Conservation (phyloP, 2,329 filamentous ascomycete species). For the Microcyclosporella mali region DNA sequence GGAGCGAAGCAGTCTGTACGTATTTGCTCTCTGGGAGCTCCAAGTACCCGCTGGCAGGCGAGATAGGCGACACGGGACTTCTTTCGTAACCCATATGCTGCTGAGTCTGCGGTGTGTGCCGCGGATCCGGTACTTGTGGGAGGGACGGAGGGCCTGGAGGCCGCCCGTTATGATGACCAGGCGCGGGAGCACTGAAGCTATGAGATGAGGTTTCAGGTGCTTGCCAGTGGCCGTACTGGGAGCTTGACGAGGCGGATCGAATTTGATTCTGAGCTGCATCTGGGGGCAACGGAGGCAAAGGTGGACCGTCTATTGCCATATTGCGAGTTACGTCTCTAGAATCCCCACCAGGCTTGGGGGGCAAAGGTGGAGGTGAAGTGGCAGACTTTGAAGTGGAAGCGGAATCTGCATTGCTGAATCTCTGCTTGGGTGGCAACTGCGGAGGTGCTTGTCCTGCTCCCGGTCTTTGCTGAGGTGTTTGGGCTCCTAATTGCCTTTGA, state of each 20-base stretch:
- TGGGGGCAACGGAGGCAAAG: slow-evolving; percentile 32
- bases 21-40: slow-evolving; percentile 18
- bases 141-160: slow-evolving; percentile 8
- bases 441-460: slow-evolving; percentile 29
- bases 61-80: slow-evolving; percentile 30
- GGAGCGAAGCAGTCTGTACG: slow-evolving; percentile 26
- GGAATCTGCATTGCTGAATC: slow-evolving; percentile 6
- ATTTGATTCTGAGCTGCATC: slow-evolving; percentile 12
- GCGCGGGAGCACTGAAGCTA: slow-evolving; percentile 1
- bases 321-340: slow-evolving; percentile 15
- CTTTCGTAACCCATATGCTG: slow-evolving; percentile 14
- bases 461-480: slow-evolving; percentile 57
- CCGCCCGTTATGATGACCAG: slow-evolving; percentile 12
- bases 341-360: slow-evolving; percentile 48
- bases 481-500: slow-evolving; percentile 60
- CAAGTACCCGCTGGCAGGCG: slow-evolving; percentile 20
- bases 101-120: slow-evolving; percentile 18
- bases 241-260: slow-evolving; percentile 9
- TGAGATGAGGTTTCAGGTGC: slow-evolving; percentile 14
- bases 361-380: slow-evolving; percentile 40
- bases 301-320: slow-evolving; percentile 25
- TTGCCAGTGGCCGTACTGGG: slow-evolving; percentile 21
- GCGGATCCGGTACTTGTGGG: slow-evolving; percentile 2
- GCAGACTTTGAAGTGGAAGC: slow-evolving; percentile 11
- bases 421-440: slow-evolving; percentile 33